Base-by-base conservation (phyloP, 1,284 basidiomycete genomes). In the Tylopilus sp. region DNA sequence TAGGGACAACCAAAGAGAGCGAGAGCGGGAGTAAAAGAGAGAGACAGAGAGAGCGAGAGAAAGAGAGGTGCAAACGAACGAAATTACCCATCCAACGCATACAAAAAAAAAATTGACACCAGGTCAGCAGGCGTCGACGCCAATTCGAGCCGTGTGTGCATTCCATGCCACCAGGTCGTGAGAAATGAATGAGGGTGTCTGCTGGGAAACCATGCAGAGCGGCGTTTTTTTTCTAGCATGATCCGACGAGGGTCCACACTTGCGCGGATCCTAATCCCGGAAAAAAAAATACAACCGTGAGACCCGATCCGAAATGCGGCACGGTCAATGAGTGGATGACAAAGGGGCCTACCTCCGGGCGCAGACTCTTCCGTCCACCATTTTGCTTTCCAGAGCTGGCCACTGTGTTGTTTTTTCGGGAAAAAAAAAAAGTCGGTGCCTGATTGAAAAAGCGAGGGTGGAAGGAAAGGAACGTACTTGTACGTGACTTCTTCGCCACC, bases 401-500 rank as follows among this genome's bases (percentile, higher is more conserved):
- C 15, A 1, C 44, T 35, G 3, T 23, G 3, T 23, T 23, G 3
- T 23, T 23, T n/a, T n/a, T n/a, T n/a, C n/a, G n/a, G n/a, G 7
- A 18, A 15, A 31, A 6, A 0, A 11, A 13, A 30, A 11, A 9
- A 3, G 15, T 36, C 33, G 30, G 41, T 16, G 6, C 1, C 21
- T 6, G 11, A 11, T 11, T 34, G 7, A 16, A 16, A n/a, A 11
- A 10, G 16, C 3, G 3, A 8, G 21, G 21, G 21, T 3, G 6
- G 6, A 23, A 23, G 21, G 3, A 23, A 23, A 23, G 21, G 21
- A 1, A 48, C 44, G 29, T 29, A 71, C 69, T 57, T 54, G 60
- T 72, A 78, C 12, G 70, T 66, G 41, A 72, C 79, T 41, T 71
- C 55, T 21, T 72, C 63, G 4, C 76, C 76, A 26, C 64, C 72